phyloP scores from a whole-genome alignment of 2,329 filamentous ascomycete species.

The Neopestalotiopsis rosae region DNA sequence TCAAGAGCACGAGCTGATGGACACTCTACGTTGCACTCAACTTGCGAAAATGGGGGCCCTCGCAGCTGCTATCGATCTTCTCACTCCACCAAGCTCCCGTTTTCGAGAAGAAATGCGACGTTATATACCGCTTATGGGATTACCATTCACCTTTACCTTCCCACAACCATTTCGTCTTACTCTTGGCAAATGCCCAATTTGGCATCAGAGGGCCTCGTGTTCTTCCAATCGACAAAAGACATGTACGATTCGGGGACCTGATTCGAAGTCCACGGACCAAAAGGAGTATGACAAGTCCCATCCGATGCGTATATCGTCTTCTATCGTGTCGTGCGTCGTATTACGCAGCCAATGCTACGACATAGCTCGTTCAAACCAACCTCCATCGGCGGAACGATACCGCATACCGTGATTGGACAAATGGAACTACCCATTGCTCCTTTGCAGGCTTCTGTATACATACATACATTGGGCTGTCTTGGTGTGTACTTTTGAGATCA shows the following conservation, averaged over 20 bases:
- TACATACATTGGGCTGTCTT: not conserved
- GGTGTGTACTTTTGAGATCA: not conserved
- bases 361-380: not conserved
- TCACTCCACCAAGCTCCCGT: not conserved
- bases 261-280: not conserved
- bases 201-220: not conserved
- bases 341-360: not conserved
- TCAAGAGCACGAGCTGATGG: constrained; percentile 2
- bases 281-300: not conserved
- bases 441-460: not conserved
- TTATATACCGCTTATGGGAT: constrained; percentile 9
- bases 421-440: not conserved
- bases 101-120: not conserved
- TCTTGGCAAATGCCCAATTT: constrained; percentile 6
- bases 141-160: not conserved
- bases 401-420: not conserved
- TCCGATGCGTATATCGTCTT: not conserved
- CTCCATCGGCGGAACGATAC: not conserved
- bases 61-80: constrained; percentile 7
- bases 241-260: not conserved
- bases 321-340: not conserved
- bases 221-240: not conserved
- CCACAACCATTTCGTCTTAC: not conserved
- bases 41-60: not conserved
- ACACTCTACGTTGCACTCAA: not conserved